Evolutionary conservation across 306 rosid genomes (phyloP).

Genomic region (Prunus campanulata): DNA sequence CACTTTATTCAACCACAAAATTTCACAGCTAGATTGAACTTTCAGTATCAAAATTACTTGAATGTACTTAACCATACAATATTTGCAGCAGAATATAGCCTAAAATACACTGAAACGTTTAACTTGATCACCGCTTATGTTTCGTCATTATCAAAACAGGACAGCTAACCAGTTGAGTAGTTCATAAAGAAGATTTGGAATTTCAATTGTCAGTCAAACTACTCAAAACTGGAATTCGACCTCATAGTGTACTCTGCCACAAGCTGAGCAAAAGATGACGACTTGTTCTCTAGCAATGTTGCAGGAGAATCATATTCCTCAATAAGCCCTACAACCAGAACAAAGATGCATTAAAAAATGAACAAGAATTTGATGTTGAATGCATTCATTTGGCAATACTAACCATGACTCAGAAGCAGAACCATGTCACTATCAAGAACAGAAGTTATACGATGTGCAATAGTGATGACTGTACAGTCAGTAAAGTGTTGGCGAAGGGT

Average conservation of each 20-base stretch:
- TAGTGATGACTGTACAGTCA: conserved; percentile 62
- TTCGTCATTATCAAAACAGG: conserved; percentile 9
- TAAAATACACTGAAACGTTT: too few species aligned
- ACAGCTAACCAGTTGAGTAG: background rate
- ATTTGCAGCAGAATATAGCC: too few species aligned
- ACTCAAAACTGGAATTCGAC: conserved; percentile 40
- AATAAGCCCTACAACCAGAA: conserved; percentile 52
- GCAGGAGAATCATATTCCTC: conserved; percentile 71
- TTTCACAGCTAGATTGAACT: background rate
- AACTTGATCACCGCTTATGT: background rate
- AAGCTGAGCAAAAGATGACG: conserved; percentile 73
- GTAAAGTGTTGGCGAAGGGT: conserved; percentile 65
- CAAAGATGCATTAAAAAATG: background rate
- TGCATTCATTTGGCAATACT: background rate
- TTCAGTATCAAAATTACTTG: background rate
- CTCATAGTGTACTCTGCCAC: conserved; percentile 76
- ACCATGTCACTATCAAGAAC: conserved; percentile 80
- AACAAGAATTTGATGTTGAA: background rate
- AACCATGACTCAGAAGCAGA: conserved; percentile 75
- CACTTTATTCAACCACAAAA: background rate
- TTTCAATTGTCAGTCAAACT: background rate
- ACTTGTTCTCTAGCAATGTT: conserved; percentile 62
- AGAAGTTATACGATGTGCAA: conserved; percentile 87
- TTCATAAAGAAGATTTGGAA: background rate
- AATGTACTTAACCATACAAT: background rate